Conservation (phyloP, 495 filamentous ascomycete species). For the Neurospora sp. region DNA sequence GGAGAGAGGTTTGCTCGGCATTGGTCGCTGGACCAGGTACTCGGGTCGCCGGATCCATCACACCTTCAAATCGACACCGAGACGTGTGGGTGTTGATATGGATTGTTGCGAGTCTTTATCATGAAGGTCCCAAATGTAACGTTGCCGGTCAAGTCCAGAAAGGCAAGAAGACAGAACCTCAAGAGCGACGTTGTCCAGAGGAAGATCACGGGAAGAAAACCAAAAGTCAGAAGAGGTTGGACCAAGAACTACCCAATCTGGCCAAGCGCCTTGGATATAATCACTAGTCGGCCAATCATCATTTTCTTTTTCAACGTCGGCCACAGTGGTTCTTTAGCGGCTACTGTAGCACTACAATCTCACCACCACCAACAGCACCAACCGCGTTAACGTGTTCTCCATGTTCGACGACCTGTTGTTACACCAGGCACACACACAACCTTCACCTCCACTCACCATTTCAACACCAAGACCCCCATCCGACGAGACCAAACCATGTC, state of each 20-base stretch:
- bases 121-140: slow-evolving; percentile 11
- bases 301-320: too few relatives aligned
- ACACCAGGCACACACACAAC: background rate
- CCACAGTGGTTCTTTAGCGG: background rate
- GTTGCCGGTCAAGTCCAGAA: slow-evolving; percentile 12
- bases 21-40: background rate
- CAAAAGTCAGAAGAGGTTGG: background rate
- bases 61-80: background rate
- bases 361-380: background rate
- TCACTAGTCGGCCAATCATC: background rate
- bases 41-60: background rate
- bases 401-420: background rate
- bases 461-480: background rate
- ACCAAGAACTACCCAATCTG: background rate
- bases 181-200: background rate
- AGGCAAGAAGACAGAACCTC: background rate
- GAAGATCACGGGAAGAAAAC: background rate
- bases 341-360: background rate
- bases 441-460: background rate
- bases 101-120: background rate
- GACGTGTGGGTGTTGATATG: background rate
- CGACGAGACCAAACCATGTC: background rate
- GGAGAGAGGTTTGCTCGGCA: background rate
- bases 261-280: background rate
- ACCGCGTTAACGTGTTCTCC: background rate